Evolutionary conservation across 1,139 yeast genomes (phyloP), one percentile per base, ranked within the genome.

Genomic region (Spencermartinsiella ligniputridi): DNA sequence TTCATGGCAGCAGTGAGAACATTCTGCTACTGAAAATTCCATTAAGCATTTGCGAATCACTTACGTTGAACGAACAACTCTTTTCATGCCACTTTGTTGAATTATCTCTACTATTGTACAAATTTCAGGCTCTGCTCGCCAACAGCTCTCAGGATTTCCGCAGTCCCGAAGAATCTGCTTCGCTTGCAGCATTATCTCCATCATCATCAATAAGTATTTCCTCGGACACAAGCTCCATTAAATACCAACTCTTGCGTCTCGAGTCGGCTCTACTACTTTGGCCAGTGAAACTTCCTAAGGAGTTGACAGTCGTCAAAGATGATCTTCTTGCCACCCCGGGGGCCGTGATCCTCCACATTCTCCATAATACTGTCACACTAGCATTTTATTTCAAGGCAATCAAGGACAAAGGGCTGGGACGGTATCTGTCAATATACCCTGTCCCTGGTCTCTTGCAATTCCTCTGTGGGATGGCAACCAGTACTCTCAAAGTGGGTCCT

Each of bases 361-460:
- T 53, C 30, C 55, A 52, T 42, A 53, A 53, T 39, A 50, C 53
- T 1, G 45, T 51, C 16, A 44, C 51, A 25, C 39, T 50, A 8
- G 45, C 48, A 16, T 46, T 51, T 11, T 53, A 53, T 39, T 35
- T 39, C 39, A 41, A 37, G 35, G 55, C 53, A 2, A 42, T 53
- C 25, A 40, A 40, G 17, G 27, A 44, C 39, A 44, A 46, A 2
- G 35, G 45, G 3, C 48, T 45, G 15, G 55, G 55, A 30, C 45
- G 50, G n/a, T 50, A 49, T 42, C 35, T 51, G 24, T 46, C 52
- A 3, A 41, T 53, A n/a, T 41, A 41, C 11, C 55, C 57, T 3
- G 54, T 53, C 3, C 56, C 57, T 3, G 57, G 57, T 12, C 33
- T 52, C 27, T 37, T 53, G 13, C 57, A 53, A 36, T 53, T 53